phyloP scores from a whole-genome alignment of 2,329 filamentous ascomycete species.

The Penicillium frequentans region DNA sequence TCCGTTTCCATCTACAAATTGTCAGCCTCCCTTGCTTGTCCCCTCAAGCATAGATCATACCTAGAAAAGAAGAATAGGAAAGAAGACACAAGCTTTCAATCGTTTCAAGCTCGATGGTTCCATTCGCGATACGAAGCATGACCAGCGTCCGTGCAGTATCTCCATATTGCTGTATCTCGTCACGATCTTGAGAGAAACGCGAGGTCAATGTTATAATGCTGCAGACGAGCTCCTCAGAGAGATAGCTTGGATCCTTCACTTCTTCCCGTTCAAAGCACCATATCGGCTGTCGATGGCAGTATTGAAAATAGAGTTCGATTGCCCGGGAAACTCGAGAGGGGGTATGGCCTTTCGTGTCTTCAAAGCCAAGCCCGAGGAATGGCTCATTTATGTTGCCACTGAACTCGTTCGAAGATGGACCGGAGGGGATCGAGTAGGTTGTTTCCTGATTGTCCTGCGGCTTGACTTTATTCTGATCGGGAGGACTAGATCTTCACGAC shows the following conservation, averaged over 20 bases:
- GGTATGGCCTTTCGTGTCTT: conserved; percentile 24
- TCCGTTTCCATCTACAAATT: conserved; percentile 47
- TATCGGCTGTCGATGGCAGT: conserved; percentile 39
- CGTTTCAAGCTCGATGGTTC: conserved; percentile 50
- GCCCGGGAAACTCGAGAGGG: conserved; percentile 24
- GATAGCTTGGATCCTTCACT: conserved; percentile 25
- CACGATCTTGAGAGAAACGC: conserved; percentile 31
- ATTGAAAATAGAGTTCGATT: conserved; percentile 37
- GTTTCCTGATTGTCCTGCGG: conserved; percentile 15
- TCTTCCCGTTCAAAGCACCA: conserved; percentile 40
- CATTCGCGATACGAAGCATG: conserved; percentile 54
- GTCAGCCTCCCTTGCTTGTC: not conserved
- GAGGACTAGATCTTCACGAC: conserved; percentile 3
- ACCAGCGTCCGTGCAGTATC: conserved; percentile 36
- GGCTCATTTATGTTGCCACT: conserved; percentile 17
- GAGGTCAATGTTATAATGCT: conserved; percentile 35
- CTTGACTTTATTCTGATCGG: conserved; percentile 11
- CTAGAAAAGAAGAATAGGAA: conserved; percentile 52
- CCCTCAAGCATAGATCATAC: conserved; percentile 26
- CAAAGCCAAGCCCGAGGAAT: conserved; percentile 24
- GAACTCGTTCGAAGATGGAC: conserved; percentile 20
- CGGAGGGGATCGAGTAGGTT: conserved; percentile 15
- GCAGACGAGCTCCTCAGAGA: conserved; percentile 35
- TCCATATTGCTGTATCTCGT: conserved; percentile 37
- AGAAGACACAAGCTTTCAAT: conserved; percentile 55